Evolutionary conservation across 345 rosid genomes (phyloP).

Genomic region (Acer saccharum): DNA sequence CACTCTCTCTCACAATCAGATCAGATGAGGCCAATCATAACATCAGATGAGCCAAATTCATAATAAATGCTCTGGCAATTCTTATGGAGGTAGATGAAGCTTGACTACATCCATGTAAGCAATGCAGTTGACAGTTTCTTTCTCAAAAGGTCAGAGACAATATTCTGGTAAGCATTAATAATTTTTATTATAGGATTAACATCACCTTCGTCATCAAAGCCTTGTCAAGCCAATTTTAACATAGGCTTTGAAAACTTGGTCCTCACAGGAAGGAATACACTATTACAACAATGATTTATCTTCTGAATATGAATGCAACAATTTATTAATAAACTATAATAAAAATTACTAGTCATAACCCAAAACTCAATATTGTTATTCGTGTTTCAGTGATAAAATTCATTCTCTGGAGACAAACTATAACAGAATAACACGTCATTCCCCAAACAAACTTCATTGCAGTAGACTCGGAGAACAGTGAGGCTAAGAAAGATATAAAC

Average conservation of each 20-base stretch:
- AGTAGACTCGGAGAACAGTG: neutral
- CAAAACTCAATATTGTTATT: neutral
- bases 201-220: neutral
- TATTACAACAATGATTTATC: neutral
- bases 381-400: neutral
- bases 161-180: neutral
- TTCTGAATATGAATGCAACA: neutral
- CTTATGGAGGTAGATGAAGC: slow-evolving; percentile 1
- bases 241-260: neutral
- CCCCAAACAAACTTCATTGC: neutral
- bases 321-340: neutral
- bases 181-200: neutral
- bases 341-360: neutral
- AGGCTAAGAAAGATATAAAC: neutral
- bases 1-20: neutral
- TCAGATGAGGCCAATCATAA: neutral
- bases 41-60: neutral
- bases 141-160: neutral
- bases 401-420: neutral
- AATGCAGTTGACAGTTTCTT: neutral
- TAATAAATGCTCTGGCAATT: neutral
- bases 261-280: neutral
- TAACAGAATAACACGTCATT: neutral
- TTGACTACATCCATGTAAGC: neutral
- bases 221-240: neutral